Evolutionary conservation across 768 basidiomycete species (phyloP).

Genomic region (Leucogyrophana mollusca): DNA sequence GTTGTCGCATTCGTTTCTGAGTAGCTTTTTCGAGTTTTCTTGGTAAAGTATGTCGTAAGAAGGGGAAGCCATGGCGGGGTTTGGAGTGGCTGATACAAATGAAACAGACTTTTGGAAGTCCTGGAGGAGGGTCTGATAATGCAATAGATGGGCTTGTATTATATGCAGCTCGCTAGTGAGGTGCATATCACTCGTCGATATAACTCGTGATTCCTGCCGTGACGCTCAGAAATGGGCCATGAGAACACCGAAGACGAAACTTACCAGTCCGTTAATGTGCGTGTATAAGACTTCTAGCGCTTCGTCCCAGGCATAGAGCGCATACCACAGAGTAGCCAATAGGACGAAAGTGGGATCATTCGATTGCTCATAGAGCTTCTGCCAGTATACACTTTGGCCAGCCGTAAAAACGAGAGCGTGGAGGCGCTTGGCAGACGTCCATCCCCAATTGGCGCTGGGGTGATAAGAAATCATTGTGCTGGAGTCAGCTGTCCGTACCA

Average conservation of each 20-base stretch:
- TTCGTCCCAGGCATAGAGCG: slow-evolving; percentile 64
- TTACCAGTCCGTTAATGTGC: slow-evolving; percentile 51
- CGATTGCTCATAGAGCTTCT: slow-evolving; percentile 19
- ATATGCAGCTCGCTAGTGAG: slow-evolving; percentile 55
- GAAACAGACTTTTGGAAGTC: slow-evolving; percentile 52
- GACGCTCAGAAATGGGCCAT: neutral
- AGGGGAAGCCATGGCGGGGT: slow-evolving; percentile 42
- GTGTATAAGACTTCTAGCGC: slow-evolving; percentile 48
- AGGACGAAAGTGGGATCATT: slow-evolving; percentile 57
- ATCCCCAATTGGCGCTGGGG: slow-evolving; percentile 12
- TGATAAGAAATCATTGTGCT: slow-evolving; percentile 30
- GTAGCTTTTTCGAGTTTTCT: slow-evolving; percentile 24
- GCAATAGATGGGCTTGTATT: slow-evolving; percentile 56
- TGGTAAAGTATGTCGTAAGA: slow-evolving; percentile 14
- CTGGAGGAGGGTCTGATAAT: slow-evolving; percentile 51
- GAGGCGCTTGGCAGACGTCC: slow-evolving; percentile 21
- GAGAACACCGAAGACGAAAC: slow-evolving; percentile 9
- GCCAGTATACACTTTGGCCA: slow-evolving; percentile 32
- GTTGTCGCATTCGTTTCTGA: slow-evolving; percentile 47
- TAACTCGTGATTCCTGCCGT: slow-evolving; percentile 44
- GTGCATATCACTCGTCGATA: slow-evolving; percentile 36
- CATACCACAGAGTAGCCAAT: slow-evolving; percentile 55
- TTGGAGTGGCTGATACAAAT: slow-evolving; percentile 47
- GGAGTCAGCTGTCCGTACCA: slow-evolving; percentile 34
- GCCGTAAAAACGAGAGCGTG: slow-evolving; percentile 27